Conservation (phyloP, 2,329 filamentous ascomycete species). For the Monosporascus sp. region DNA sequence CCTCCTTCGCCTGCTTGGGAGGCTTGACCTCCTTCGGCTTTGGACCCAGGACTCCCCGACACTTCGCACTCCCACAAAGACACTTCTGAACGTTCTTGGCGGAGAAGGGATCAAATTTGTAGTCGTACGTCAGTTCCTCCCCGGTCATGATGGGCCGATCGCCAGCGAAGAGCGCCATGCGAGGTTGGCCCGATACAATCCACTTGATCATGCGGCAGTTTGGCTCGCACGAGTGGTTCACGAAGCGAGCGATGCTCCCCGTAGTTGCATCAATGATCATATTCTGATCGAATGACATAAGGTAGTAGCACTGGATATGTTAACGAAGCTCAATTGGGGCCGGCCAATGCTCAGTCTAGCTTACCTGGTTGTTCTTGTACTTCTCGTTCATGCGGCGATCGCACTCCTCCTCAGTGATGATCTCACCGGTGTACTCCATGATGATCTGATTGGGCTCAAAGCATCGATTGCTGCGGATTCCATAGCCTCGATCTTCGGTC, state of each 20-base stretch:
- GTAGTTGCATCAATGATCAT: slow-evolving; percentile 98
- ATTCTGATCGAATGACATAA: slow-evolving; percentile 98
- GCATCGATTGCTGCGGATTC: slow-evolving; percentile 82
- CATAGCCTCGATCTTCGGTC: slow-evolving; percentile 82
- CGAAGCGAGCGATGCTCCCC: slow-evolving; percentile 92
- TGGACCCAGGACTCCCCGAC: slow-evolving; percentile 59
- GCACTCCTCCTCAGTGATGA: slow-evolving; percentile 91
- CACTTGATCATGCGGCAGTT: slow-evolving; percentile 98
- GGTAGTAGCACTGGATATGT: slow-evolving; percentile 75
- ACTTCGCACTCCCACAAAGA: slow-evolving; percentile 59
- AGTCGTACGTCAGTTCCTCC: slow-evolving; percentile 94
- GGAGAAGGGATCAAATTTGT: slow-evolving; percentile 67
- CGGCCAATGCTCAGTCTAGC: slow-evolving; percentile 20
- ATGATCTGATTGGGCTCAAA: slow-evolving; percentile 92
- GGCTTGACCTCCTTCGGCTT: slow-evolving; percentile 53
- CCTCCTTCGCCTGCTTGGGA: slow-evolving; percentile 24
- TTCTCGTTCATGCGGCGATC: slow-evolving; percentile 88
- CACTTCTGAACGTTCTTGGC: slow-evolving; percentile 65
- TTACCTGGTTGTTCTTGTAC: slow-evolving; percentile 89
- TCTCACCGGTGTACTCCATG: slow-evolving; percentile 96
- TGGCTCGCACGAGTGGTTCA: slow-evolving; percentile 94
- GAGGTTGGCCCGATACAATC: slow-evolving; percentile 87
- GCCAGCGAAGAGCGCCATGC: slow-evolving; percentile 95
- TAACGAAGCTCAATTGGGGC: slow-evolving; percentile 10
- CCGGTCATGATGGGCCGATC: slow-evolving; percentile 87